A percentile compares a stretch with the other conserved stretches of the same genome.
Conservation (phyloP, 1,139 yeast species). For the Debaryomyces psychrophilus region DNA sequence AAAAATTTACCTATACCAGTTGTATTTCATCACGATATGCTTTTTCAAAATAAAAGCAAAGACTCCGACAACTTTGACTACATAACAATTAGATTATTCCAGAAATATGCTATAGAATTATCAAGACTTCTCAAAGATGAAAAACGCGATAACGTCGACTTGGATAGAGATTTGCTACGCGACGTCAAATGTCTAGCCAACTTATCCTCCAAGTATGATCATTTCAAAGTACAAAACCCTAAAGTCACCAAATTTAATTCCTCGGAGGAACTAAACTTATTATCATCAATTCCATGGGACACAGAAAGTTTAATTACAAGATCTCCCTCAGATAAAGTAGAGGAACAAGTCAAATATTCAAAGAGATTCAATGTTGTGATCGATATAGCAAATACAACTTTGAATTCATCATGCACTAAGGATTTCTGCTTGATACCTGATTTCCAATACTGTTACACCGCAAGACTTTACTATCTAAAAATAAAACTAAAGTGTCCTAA, state of each 20-base stretch:
- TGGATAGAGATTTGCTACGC: conserved; percentile 29
- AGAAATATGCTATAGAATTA: conserved; percentile 35
- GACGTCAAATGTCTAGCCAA: conserved; percentile 41
- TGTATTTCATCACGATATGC: conserved; percentile 40
- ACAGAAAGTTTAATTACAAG: conserved; percentile 19
- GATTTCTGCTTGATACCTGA: conserved; percentile 43
- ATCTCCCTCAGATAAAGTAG: conserved; percentile 16
- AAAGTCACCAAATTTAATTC: conserved; percentile 13
- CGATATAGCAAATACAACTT: conserved; percentile 23
- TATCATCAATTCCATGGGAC: conserved; percentile 28
- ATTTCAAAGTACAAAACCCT: conserved; percentile 23
- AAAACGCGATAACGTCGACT: conserved; percentile 27
- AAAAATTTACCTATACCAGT: conserved; percentile 40
- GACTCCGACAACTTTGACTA: conserved; percentile 36
- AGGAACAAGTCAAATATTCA: conserved; percentile 22
- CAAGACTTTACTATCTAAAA: conserved; percentile 39
- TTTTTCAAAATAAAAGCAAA: conserved; percentile 36
- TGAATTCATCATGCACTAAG: conserved; percentile 15
- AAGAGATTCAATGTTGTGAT: conserved; percentile 27
- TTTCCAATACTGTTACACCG: conserved; percentile 40
- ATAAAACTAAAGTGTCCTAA: conserved; percentile 34
- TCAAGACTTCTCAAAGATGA: conserved; percentile 29
- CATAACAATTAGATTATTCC: conserved; percentile 35
- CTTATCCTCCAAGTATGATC: conserved; percentile 31
- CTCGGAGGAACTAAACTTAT: conserved; percentile 3